Percentiles rank a stretch among this genome's conserved stretches.
These are phyloP conservation scores for Rhizoclosmatium globosum DNA, from an alignment of 192 early-diverging fungal genomes.

Conservation along the genomic window DNA sequence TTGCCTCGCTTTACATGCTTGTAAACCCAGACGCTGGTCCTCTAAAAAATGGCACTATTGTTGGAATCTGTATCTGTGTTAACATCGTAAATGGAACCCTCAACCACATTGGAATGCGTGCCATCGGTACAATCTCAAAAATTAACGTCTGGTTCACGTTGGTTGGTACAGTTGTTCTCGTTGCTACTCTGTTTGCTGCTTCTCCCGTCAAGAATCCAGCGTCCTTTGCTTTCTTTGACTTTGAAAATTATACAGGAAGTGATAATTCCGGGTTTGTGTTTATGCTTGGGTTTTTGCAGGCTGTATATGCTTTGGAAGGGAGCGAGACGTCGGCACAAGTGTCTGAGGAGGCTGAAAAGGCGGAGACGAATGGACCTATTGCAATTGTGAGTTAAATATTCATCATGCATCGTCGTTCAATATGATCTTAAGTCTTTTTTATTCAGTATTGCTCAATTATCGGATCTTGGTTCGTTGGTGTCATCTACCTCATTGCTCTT, in stretches of 20 bases:
- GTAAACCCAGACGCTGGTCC: background rate
- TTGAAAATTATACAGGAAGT: background rate
- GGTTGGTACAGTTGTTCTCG: background rate
- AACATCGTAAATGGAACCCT: background rate
- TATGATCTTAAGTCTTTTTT: too few species aligned
- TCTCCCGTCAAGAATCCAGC: background rate
- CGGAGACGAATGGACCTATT: background rate
- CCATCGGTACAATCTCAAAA: background rate
- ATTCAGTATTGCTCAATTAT: constrained; percentile 1
- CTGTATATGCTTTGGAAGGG: too few species aligned
- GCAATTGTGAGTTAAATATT: constrained; percentile 1
- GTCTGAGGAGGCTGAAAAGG: background rate
- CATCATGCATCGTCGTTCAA: too few species aligned
- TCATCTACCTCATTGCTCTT: constrained; percentile 7
- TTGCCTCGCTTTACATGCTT: background rate
- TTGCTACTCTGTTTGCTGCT: background rate
- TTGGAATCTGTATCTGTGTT: background rate
- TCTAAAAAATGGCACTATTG: background rate
- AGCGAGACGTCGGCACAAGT: too few species aligned
- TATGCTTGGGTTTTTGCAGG: too few species aligned
- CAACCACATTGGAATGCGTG: constrained; percentile 3
- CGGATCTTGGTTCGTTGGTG: background rate
- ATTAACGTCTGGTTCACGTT: constrained; percentile 4
- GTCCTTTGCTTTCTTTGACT: constrained; percentile 1
- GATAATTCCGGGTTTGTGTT: background rate